Base-by-base conservation (phyloP, 2,329 filamentous ascomycete species). In the Trichophyton verrucosum region DNA sequence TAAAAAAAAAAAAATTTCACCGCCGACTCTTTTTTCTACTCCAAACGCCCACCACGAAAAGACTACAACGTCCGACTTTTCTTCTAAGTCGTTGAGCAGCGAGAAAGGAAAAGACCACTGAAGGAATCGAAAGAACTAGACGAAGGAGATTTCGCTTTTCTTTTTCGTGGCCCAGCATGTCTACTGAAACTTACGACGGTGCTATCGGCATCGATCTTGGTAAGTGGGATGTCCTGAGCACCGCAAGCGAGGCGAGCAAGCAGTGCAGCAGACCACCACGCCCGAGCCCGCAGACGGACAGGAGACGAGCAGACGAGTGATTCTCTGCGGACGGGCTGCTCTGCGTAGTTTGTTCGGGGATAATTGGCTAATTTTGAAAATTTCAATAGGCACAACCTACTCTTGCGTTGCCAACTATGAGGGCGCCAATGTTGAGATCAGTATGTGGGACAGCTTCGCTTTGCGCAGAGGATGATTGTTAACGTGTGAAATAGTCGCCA, bases 141-240 rank as follows among this genome's bases (percentile, higher is more conserved):
- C 40, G 40, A 44, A 44, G n/a, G 15, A 44, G 40, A 40, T 17
- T 40, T 38, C 58, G 57, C 44, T 55, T 51, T 20, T 58, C 56
- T 27, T 51, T 51, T 53, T 17, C n/a, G 49, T 53, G 49, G 49
- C 58, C 72, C 75, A 89, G 80, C 76, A 96, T 96, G 92, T 86
- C 89, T 78, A 91, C 96, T 79, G 92, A 96, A 86, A 86, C 95
- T 73, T 99, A 97, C 80, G 94, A 99, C 78, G 94, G 94, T 88
- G 94, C 94, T 86, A 90, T 97, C 82, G 94, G 94, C 86, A 99
- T 99, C 82, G 94, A 99, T 87, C 85, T 99, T 82, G 94, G 92
- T 95, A 82, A 73, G 86, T 81, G 64, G 24, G 13, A 49, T 47
- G 42, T 15, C 22, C 24, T 13, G 17, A 33, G 53, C 27, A 40